Evolutionary conservation across 2,329 filamentous ascomycete genomes (phyloP).

Genomic region (Dothidotthia symphoricarpi): DNA sequence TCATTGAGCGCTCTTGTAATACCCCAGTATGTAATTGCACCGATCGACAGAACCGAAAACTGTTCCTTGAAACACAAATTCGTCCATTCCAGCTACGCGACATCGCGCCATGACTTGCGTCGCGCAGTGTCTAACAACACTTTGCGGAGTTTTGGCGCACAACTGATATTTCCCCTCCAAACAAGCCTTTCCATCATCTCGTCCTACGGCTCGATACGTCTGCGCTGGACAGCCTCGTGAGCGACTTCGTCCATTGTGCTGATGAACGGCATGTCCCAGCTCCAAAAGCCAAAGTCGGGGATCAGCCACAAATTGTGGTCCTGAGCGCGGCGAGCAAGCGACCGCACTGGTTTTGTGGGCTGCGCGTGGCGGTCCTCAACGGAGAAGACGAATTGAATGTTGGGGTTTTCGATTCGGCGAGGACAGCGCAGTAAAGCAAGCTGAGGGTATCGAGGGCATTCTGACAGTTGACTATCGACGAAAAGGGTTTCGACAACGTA

Average conservation of each 20-base stretch:
- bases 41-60: slow-evolving; percentile 53
- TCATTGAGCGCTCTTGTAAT: slow-evolving; percentile 8
- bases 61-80: slow-evolving; percentile 39
- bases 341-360: slow-evolving; percentile 32
- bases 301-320: slow-evolving; percentile 38
- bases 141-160: slow-evolving; percentile 31
- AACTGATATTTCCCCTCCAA: slow-evolving; percentile 36
- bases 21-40: slow-evolving; percentile 51
- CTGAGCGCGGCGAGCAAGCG: slow-evolving; percentile 31
- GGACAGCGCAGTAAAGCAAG: slow-evolving; percentile 32
- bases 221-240: slow-evolving; percentile 26
- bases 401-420: slow-evolving; percentile 27
- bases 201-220: slow-evolving; percentile 32
- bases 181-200: slow-evolving; percentile 36
- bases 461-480: slow-evolving; percentile 38
- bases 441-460: slow-evolving; percentile 32
- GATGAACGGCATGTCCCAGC: slow-evolving; percentile 36
- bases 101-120: slow-evolving; percentile 35
- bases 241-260: slow-evolving; percentile 32
- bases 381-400: slow-evolving; percentile 37
- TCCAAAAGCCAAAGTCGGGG: slow-evolving; percentile 39
- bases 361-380: slow-evolving; percentile 36
- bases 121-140: slow-evolving; percentile 29
- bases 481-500: slow-evolving; percentile 32
- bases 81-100: slow-evolving; percentile 32